These are phyloP conservation scores for Coemansia javaensis DNA, from an alignment of 192 early-diverging fungal species.

Conservation along the genomic window DNA sequence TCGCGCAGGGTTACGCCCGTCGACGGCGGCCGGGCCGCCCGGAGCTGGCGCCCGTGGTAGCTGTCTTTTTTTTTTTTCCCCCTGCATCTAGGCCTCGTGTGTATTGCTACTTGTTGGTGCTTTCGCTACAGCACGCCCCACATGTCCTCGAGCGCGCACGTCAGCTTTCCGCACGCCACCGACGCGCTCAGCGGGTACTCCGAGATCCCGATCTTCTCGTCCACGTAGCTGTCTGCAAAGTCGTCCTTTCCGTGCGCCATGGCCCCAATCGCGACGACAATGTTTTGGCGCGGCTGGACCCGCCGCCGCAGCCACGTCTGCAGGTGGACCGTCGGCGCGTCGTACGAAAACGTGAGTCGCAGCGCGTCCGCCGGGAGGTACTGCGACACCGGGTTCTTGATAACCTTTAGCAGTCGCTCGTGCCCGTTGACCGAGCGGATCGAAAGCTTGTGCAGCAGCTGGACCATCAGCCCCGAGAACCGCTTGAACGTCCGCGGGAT, in stretches of 20 bases:
- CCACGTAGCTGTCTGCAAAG: slow-evolving; percentile 92
- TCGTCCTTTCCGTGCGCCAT: slow-evolving; percentile 95
- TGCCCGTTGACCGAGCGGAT: slow-evolving; percentile 88
- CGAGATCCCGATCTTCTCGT: slow-evolving; percentile 96
- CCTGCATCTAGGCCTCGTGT: too few relatives aligned
- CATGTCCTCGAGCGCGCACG: slow-evolving; percentile 70
- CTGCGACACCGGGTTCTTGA: slow-evolving; percentile 96
- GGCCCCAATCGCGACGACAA: slow-evolving; percentile 91
- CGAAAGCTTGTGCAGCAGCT: slow-evolving; percentile 95
- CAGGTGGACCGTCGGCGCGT: slow-evolving; percentile 79
- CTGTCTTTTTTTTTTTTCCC: not conserved
- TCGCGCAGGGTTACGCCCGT: slow-evolving; percentile 22
- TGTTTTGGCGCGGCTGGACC: slow-evolving; percentile 71
- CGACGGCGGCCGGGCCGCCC: slow-evolving; percentile 2
- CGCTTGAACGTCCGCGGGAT: slow-evolving; percentile 99
- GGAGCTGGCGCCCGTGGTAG: slow-evolving; percentile 40
- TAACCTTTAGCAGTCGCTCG: slow-evolving; percentile 92
- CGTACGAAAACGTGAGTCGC: slow-evolving; percentile 73
- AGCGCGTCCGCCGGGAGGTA: slow-evolving; percentile 78
- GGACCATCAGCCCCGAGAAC: slow-evolving; percentile 97
- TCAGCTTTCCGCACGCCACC: slow-evolving; percentile 95
- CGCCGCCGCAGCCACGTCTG: slow-evolving; percentile 73
- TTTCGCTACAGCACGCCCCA: slow-evolving; percentile 82
- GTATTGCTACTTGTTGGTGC: not conserved
- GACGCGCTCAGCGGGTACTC: slow-evolving; percentile 96